Evolutionary conservation across 2,329 filamentous ascomycete genomes (phyloP).

Genomic region (Epichloe festucae): DNA sequence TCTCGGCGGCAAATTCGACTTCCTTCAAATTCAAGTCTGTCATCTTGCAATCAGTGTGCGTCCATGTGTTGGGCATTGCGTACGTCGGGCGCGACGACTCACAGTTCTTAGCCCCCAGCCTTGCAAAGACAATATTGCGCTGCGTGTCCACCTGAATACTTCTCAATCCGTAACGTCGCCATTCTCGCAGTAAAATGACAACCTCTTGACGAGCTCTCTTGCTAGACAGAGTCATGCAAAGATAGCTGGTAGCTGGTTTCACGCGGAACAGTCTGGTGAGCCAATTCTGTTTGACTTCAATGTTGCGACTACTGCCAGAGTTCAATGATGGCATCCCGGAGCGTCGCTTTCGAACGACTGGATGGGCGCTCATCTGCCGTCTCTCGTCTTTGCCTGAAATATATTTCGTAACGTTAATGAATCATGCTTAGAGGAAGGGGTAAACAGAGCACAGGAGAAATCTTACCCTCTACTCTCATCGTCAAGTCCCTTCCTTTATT

Average conservation of each 20-base stretch:
- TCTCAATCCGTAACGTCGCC: constrained; percentile 69
- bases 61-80: background rate
- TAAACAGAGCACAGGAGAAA: background rate
- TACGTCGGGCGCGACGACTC: constrained; percentile 22
- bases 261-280: constrained; percentile 79
- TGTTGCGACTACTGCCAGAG: constrained; percentile 34
- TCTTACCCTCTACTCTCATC: constrained; percentile 31
- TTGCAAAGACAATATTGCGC: constrained; percentile 66
- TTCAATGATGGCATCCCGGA: constrained; percentile 22
- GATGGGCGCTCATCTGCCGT: background rate
- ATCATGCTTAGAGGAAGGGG: background rate
- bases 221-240: constrained; percentile 60
- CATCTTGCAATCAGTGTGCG: background rate
- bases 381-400: constrained; percentile 2
- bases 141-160: constrained; percentile 69
- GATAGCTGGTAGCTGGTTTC: constrained; percentile 62
- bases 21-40: constrained; percentile 70
- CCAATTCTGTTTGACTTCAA: constrained; percentile 69
- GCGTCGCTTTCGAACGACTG: constrained; percentile 8
- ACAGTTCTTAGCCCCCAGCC: constrained; percentile 68
- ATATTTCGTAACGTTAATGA: constrained; percentile 1
- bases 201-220: constrained; percentile 68
- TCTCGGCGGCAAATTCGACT: constrained; percentile 75
- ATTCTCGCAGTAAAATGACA: constrained; percentile 60
- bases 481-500: constrained; percentile 29